Evolutionary conservation across 805 yeast genomes (phyloP), one percentile per base, ranked within the genome.

Genomic region (Candida methanosorbosa): DNA sequence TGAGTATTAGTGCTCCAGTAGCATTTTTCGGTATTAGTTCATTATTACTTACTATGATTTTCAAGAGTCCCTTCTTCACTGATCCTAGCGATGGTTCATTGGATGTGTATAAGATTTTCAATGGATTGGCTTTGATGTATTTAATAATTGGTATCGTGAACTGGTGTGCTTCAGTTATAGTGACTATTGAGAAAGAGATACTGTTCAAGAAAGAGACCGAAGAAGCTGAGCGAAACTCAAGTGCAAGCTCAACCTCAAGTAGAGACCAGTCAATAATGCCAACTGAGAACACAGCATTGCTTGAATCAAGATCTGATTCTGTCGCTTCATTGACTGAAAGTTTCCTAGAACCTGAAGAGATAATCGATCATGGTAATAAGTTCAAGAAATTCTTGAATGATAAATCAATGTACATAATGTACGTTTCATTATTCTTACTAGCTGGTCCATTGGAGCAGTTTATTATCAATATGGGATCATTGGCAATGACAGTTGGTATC

Each of bases 1-100:
- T 90, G 36, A 82, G 95, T 22, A 85, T 90, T 29, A 81, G 94
- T 35, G 69, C 82, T 30, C 98, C 98, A 0, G 88, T 90, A 2
- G 74, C 94, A 1, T 81, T 81, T 42, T 88, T 81, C 55, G 98
- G 97, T 1, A 49, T 86, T 21, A 81, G 94, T 5, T 73, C 94
- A 2, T 62, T 92, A 36, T 56, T 88, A 32, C 81, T 83, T 4
- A 70, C 95, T 0, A 87, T 78, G 22, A 52, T 50, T 73, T 30
- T 56, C 73, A 51, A 71, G 66, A 39, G 50, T 68, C 18, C 42
- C 44, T 7, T 61, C 63, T 77, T 57, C 33, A 48, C 41, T 17
- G 24, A 40, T 4, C 43, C 41, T 40, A 41, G 16, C 40, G 14
- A 35, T 15, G 46, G 41, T 1, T 27, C 34, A 4, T 49, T 81